Evolutionary conservation across 2,329 filamentous ascomycete genomes (phyloP), one percentile per base, ranked within the genome.

Genomic region (Fusarium vanettenii): DNA sequence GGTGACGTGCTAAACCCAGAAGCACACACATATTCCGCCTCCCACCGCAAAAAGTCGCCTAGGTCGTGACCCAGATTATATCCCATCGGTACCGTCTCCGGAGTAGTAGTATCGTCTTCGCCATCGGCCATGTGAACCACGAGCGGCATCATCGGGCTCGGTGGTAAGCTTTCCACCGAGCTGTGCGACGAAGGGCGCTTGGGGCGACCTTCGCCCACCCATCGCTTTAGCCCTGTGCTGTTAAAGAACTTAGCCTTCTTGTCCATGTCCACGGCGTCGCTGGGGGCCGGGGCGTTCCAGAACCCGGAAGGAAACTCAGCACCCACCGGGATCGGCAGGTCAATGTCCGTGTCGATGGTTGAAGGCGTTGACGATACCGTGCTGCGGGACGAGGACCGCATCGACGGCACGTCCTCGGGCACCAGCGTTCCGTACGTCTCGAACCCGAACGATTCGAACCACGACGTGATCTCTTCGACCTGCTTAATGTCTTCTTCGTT

Each of bases 41-140:
- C 89, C 89, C 89, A 91, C 64, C 82, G 85, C 57, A 92, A 77
- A 74, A 90, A 91, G 70, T 91, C 89, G 2, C 87, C 88, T 43
- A 91, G 78, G 76, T 91, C 90, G 70, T 90, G 88, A 13, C 86
- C 86, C 3, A 92, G 82, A 72, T 92, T 92, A 77, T 87, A 91
- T 0, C 89, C 89, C 89, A 92, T 91, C 0, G 89, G 87, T 63
- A 89, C 85, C 29, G 79, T 70, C 39, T 78, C 76, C 31, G 72
- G 22, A 7, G 13, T 67, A 7, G 27, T 20, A 27, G 50, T 76
- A 65, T 74, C 76, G 48, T 80, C 73, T 78, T 74, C 77, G 48
- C 82, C 84, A 48, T 83, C 82, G 27, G 82, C 83, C 39, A 81
- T 82, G 29, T 81, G 82, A 43, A 88, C 83, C 22, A 89, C 81